A percentile compares a stretch with the other conserved stretches of the same genome.
These are phyloP conservation scores for Taphrina betulina DNA, from an alignment of 1,139 yeast genomes.

Conservation along the genomic window DNA sequence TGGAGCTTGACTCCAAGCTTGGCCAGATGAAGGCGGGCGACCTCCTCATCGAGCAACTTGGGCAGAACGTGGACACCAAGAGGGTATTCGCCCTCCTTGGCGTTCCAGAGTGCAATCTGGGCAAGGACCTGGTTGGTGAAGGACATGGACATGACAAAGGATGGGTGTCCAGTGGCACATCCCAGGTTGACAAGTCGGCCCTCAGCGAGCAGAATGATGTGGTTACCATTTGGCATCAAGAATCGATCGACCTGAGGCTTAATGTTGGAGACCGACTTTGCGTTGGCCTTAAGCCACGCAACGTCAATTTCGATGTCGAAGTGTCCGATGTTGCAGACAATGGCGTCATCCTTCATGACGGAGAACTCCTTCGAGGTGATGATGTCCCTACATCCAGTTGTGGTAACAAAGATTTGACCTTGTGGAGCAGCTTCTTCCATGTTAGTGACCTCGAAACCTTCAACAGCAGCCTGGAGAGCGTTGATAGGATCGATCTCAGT, in stretches of 20 bases:
- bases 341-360: slow-evolving; percentile 98
- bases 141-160: slow-evolving; percentile 99
- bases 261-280: slow-evolving; percentile 88
- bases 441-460: slow-evolving; percentile 97
- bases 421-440: slow-evolving; percentile 89
- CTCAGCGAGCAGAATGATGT: slow-evolving; percentile 94
- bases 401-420: slow-evolving; percentile 98
- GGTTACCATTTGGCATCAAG: slow-evolving; percentile 87
- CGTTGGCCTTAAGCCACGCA: slow-evolving; percentile 94
- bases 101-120: slow-evolving; percentile 96
- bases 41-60: slow-evolving; percentile 98
- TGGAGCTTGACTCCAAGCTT: slow-evolving; percentile 93
- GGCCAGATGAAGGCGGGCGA: slow-evolving; percentile 94
- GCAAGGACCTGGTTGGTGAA: slow-evolving; percentile 99
- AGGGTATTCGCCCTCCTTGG: slow-evolving; percentile 78
- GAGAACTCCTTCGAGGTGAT: slow-evolving; percentile 85
- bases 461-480: slow-evolving; percentile 99
- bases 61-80: slow-evolving; percentile 97
- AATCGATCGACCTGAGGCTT: slow-evolving; percentile 99
- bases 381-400: slow-evolving; percentile 99
- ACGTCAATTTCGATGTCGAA: slow-evolving; percentile 99
- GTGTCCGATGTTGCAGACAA: slow-evolving; percentile 99
- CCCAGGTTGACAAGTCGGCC: slow-evolving; percentile 99
- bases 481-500: slow-evolving; percentile 99
- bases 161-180: slow-evolving; percentile 99